Evolutionary conservation across 371 early-diverging fungal genomes (phyloP).

Genomic region (Nematocida ironsii): DNA sequence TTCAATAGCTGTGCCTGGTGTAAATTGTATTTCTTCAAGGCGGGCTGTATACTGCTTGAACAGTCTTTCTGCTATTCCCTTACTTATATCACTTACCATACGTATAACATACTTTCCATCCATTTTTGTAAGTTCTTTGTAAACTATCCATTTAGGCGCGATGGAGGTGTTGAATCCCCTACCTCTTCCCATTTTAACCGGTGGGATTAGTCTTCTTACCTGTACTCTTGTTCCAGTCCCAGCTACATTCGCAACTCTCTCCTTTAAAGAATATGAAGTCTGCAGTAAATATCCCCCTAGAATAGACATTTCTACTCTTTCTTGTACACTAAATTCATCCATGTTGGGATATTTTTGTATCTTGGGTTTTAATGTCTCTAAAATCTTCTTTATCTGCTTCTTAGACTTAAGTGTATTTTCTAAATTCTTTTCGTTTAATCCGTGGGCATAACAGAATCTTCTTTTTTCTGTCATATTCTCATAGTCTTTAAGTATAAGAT

Average conservation of each 20-base stretch:
- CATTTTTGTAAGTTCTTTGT: constrained; percentile 53
- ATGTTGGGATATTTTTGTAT: neutral
- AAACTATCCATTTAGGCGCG: constrained; percentile 14
- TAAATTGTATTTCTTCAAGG: neutral
- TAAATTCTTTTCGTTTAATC: constrained; percentile 48
- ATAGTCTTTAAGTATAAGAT: constrained; percentile 40
- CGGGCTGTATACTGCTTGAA: neutral
- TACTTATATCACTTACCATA: constrained; percentile 28
- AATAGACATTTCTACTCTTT: constrained; percentile 31
- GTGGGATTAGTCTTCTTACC: constrained; percentile 6
- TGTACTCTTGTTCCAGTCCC: constrained; percentile 33
- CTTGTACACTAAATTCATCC: neutral
- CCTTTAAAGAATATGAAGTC: constrained; percentile 23
- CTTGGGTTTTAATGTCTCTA: constrained; percentile 4
- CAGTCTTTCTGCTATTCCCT: constrained; percentile 12
- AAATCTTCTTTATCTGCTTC: constrained; percentile 27
- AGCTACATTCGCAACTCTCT: constrained; percentile 15
- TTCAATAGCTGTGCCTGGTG: neutral
- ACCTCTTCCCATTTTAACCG: neutral
- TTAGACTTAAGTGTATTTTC: constrained; percentile 46
- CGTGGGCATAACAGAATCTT: constrained; percentile 45
- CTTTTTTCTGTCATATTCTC: constrained; percentile 17
- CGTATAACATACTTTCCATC: constrained; percentile 52
- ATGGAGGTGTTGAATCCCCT: neutral
- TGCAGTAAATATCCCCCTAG: constrained; percentile 47